Evolutionary conservation across 441 rosid species (phyloP), one percentile per base, ranked within the genome.

Genomic region (Gossypium lobatum): DNA sequence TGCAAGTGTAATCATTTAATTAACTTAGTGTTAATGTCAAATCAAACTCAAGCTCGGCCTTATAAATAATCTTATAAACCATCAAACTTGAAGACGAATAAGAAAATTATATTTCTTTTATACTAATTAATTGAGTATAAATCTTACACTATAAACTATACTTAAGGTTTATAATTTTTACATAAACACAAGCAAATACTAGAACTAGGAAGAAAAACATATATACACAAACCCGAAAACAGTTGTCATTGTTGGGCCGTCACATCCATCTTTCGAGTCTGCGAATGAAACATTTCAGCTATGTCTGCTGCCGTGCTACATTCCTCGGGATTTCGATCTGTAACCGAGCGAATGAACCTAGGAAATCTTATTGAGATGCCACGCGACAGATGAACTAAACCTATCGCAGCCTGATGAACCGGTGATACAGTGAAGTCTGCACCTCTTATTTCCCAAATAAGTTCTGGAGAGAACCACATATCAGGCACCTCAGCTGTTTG

Each of bases 321-420:
- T 52, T 93, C 96, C 78, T 91, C 97, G 0, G 92, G 86, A 68
- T 77, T 85, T 75, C 88, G 82, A 54, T 90, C 93, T 0, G 67
- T 6, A 26, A 79, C 85, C 7, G 64, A 11, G 52, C 83, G 55
- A 18, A 88, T 77, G 67, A 88, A 93, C 73, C 97, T 89, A 1
- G 97, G 96, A 72, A 93, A 91, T 74, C 97, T 82, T 63, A 91
- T 80, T 6, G 98, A 93, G 80, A 93, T 90, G 78, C 96, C 95
- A n/a, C 93, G 91, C 2, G 88, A 85, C 18, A 91, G 90, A 79
- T 90, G 96, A 70, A 92, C 90, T 17, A 92, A 74, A 70, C 98
- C 95, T 45, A 87, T 50, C 16, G 89, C 96, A 1, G 93, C 97
- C 64, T 82, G 80, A 84, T 91, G 96, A 64, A 88, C 93, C 0